Base-by-base conservation (phyloP, 164 flowering plant species). In the Stephania japonica region DNA sequence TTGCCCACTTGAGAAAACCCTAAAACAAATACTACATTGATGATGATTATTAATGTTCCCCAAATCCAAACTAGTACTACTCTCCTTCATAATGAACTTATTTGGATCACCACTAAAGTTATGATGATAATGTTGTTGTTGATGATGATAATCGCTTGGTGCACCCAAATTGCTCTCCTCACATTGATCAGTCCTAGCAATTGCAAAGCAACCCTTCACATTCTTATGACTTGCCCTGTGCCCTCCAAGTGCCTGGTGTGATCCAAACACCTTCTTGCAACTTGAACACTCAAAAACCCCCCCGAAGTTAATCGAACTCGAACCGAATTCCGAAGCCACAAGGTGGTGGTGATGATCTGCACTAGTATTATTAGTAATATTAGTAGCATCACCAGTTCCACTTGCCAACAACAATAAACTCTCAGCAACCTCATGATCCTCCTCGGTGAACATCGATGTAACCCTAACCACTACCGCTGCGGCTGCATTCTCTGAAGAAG, bases 181-280 rank as follows among this genome's bases (percentile, higher is more conserved):
- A n/a, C 21, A 59, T 59, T 41, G 43, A 62, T 75, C 75, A 14
- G 65, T 81, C 80, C 79, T 89, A 1, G 82, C 75, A 24, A 80
- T 89, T 1, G 94, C 95, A 41, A 87, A 93, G 67, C 95, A 93
- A 4, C 97, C 98, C 78, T 89, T 89, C 1, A 91, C 90, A 42
- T 89, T 89, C 86, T 87, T 91, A 78, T 90, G 95, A 70, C 86
- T 91, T 0, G 97, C 97, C 77, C 77, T 75, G 41, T 75, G 97
- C 0, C 97, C 97, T 6, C 97, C 97, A 18, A 90, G 75, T 7
- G 94, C 97, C 78, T 91, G 95, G 82, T 85, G 92, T 0, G 94
- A 90, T 32, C 87, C 88, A 53, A 90, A 90, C 69, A 89, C 93
- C 76, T 85, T 91, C 83, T 90, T 91, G 84, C 98, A 93, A 85